Base-by-base conservation (phyloP, 2,329 filamentous ascomycete species). In the Aspergillus fumigatiaffinis region DNA sequence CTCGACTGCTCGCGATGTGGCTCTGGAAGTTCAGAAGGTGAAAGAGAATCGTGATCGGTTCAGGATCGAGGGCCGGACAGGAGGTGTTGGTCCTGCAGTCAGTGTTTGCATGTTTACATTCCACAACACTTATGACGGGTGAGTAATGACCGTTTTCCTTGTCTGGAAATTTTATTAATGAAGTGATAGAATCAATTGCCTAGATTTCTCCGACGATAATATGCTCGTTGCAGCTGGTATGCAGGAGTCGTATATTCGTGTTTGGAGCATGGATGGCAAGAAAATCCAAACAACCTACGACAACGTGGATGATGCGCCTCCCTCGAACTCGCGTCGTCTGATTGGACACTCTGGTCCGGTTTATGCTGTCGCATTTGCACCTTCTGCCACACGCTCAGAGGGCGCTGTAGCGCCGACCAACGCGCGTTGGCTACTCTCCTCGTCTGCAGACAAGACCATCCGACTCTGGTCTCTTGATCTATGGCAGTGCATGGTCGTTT, bases 21-120 rank as follows among this genome's bases (percentile, higher is more conserved):
- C 91, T 28, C 90, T 97, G 78, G 94, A 97, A 73, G 92, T 97
- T 67, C 91, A 94, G 69, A 94, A 93, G 71, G 86, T 97, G 9
- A 90, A 91, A 63, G 94, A 99, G 73, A 91, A 96, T 68, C 87
- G 94, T 23, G 93, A 97, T 68, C 85, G 93, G 20, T 96, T 97
- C 73, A 89, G 86, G 70, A 93, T 97, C 56, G 90, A 96, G 58
- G 86, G 87, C 21, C 85, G 89, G 35, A 93, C 90, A 12, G 90
- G 91, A 17, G 93, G 92, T 8, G 84, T 92, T 52, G 91, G 92
- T 14, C 86, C 91, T 54, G 87, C 87, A 26, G 82, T 97, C 58
- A 96, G 92, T 67, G 88, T 95, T 25, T 94, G 91, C 79, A 97
- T 97, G 90, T 97, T 95, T 72, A 99, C 94, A 0, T 96, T 97